phyloP scores from a whole-genome alignment of 352 stramenopile species.

The Aphanomyces cochlioides region DNA sequence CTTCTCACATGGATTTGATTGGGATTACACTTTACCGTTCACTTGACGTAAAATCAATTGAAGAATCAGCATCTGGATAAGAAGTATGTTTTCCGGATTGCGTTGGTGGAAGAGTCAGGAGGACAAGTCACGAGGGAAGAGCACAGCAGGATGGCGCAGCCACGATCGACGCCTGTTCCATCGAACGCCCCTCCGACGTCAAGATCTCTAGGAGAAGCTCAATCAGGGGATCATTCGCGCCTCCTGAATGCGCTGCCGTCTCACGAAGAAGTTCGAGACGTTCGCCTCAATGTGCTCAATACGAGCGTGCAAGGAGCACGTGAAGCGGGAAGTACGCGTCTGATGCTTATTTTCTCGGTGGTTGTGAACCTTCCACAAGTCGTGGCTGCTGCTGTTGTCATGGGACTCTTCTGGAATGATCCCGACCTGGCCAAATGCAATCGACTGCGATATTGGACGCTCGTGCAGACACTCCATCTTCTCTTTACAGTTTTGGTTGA shows the following conservation, averaged over 20 bases:
- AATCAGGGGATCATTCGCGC: conserved; percentile 29
- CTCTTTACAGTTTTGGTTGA: conserved; percentile 64
- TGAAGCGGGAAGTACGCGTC: conserved; percentile 67
- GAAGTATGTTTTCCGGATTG: no score
- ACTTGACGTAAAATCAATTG: no score
- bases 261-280: conserved; percentile 68
- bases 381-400: conserved; percentile 47
- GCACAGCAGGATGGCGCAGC: no score
- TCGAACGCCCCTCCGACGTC: not conserved
- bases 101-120: no score
- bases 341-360: conserved; percentile 77
- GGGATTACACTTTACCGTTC: no score
- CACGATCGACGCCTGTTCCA: not conserved
- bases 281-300: conserved; percentile 81
- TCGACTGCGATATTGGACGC: conserved; percentile 78
- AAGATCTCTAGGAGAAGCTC: not conserved
- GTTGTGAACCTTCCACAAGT: conserved; percentile 77
- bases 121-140: no score
- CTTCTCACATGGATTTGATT: no score
- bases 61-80: no score
- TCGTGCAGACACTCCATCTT: conserved; percentile 70
- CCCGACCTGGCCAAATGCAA: conserved; percentile 59
- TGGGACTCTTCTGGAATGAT: conserved; percentile 64
- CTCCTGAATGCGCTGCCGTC: conserved; percentile 36
- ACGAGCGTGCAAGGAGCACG: conserved; percentile 75